A percentile compares a stretch with the other conserved stretches of the same genome.
phyloP scores from a whole-genome alignment of 192 early-diverging fungal genomes.

The Chytriomyces sp. region DNA sequence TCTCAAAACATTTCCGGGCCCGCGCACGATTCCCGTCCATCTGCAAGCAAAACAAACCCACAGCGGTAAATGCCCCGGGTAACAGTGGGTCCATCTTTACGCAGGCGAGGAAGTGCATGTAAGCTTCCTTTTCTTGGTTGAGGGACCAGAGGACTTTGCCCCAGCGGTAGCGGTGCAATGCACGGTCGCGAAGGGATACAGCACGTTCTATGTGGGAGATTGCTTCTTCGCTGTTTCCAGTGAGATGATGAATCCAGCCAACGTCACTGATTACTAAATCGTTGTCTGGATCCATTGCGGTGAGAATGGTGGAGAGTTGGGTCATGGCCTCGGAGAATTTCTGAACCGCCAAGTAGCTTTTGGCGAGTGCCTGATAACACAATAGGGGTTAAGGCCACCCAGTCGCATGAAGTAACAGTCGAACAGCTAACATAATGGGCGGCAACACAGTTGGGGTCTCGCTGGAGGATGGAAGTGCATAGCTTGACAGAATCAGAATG shows the following conservation, averaged over 20 bases:
- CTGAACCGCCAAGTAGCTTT: background rate
- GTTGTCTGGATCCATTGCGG: background rate
- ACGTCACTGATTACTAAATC: slow-evolving; percentile 6
- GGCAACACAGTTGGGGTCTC: slow-evolving; percentile 8
- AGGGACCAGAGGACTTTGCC: slow-evolving; percentile 78
- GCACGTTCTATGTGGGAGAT: background rate
- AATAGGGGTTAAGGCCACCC: background rate
- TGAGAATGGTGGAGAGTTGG: background rate
- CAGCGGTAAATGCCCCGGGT: slow-evolving; percentile 69
- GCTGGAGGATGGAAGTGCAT: slow-evolving; percentile 28
- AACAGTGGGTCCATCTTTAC: slow-evolving; percentile 67
- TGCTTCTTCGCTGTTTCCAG: background rate
- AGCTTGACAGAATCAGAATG: slow-evolving; percentile 30
- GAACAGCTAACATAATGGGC: slow-evolving; percentile 6
- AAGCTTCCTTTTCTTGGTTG: slow-evolving; percentile 37
- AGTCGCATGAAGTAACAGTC: background rate
- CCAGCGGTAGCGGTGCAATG: slow-evolving; percentile 63
- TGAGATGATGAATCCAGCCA: slow-evolving; percentile 17
- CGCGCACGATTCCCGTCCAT: slow-evolving; percentile 67
- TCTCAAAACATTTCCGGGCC: slow-evolving; percentile 80
- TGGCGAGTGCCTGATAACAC: background rate
- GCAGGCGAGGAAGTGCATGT: slow-evolving; percentile 67
- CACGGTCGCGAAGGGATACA: slow-evolving; percentile 33
- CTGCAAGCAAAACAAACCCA: slow-evolving; percentile 80
- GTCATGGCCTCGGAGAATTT: slow-evolving; percentile 1